Base-by-base conservation (phyloP, 225 moss, liverwort and hornwort genomes). In the Climacium dendroides region DNA sequence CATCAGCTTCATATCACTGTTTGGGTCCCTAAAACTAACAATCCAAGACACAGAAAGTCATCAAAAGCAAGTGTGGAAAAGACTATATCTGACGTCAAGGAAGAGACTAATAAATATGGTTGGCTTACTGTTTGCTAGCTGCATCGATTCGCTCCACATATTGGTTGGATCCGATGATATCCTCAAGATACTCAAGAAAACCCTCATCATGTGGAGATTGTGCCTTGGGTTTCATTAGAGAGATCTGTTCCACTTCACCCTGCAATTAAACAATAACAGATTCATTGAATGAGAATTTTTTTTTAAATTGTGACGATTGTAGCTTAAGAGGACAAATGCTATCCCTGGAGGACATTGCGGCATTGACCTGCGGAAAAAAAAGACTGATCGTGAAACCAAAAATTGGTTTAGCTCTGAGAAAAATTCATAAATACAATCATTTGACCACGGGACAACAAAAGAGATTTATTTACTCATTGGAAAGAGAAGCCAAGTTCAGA, bases 191-290 rank as follows among this genome's bases (percentile, higher is more conserved):
- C 90, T 99, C 99, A 78, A 99, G 95, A 85, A 99, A 99, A 41
- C 99, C 99, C 92, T 99, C 97, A 71, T 99, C 99, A 83, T 99
- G 93, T 23, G 96, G 91, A 63, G 93, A 93, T 87, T 97, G 97
- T 25, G 93, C 95, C 89, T 97, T 99, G 19, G 99, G 99, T 91
- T 99, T 99, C 97, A 99, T 99, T 86, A 97, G 85, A 32, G 97
- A 99, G 34, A 99, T 99, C 88, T 99, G 99, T 81, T 99, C 99
- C 81, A 99, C 99, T 90, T 99, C 99, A 65, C 99, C 99, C 97
- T 97, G 90, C 86, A 90, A 88, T 45, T 50, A 74, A 86, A 80
- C 78, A 83, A 45, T 9, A 84, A 85, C 35, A 74, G 22, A 59
- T 57, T 15, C 35, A 34, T 28, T 64, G 39, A 85, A 37, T 26